These are phyloP conservation scores for Oidiodendron maius DNA, from an alignment of 495 filamentous ascomycete species.

Conservation along the genomic window DNA sequence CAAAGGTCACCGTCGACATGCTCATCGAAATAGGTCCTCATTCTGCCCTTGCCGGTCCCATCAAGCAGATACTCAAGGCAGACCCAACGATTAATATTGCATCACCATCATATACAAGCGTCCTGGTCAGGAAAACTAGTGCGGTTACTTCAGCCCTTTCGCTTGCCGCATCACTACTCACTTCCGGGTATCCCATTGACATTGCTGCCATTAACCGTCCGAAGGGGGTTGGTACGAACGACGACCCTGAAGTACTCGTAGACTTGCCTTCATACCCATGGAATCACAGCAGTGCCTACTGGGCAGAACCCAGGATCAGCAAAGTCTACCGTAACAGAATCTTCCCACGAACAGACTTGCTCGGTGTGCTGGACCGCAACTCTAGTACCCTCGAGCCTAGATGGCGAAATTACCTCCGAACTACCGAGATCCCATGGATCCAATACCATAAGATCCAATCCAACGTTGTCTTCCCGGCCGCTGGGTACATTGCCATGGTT, in stretches of 20 bases:
- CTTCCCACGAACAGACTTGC: conserved; percentile 12
- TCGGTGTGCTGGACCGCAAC: not conserved
- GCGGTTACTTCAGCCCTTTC: conserved; percentile 24
- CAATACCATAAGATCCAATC: no score
- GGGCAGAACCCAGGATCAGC: conserved; percentile 25
- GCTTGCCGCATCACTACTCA: not conserved
- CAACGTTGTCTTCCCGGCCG: conserved; percentile 25
- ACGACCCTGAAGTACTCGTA: conserved; percentile 6
- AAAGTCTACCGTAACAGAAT: conserved; percentile 23
- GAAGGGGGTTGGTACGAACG: not conserved
- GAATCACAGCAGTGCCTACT: conserved; percentile 20
- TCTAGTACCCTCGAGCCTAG: not conserved
- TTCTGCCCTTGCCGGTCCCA: conserved; percentile 52
- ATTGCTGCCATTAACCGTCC: conserved; percentile 1
- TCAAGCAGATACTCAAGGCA: conserved; percentile 37
- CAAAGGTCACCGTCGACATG: conserved; percentile 15
- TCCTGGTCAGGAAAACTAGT: conserved; percentile 35
- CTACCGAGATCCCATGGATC: no score
- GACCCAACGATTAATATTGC: not conserved
- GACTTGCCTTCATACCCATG: conserved; percentile 32
- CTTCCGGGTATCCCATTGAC: not conserved
- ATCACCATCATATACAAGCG: conserved; percentile 32
- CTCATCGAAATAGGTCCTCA: conserved; percentile 65
- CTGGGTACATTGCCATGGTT: conserved; percentile 38
- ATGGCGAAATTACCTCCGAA: not conserved